Base-by-base conservation (phyloP, 2,329 filamentous ascomycete genomes). In the Arachnopeziza araneosa region DNA sequence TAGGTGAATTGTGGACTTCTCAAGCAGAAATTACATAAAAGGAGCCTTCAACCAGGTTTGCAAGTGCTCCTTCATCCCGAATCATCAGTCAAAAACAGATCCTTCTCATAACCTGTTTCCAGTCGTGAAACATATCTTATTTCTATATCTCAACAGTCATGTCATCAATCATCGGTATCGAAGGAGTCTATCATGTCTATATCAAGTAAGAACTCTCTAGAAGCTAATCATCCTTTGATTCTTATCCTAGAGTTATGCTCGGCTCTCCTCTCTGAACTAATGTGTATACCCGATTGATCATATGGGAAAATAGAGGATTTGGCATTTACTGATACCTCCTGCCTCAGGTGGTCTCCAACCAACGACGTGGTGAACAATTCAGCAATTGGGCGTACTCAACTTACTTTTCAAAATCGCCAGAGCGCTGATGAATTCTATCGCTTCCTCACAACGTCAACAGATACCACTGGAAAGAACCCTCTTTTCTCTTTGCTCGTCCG, bases 361-460 rank as follows among this genome's bases (percentile, higher is more conserved):
- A n/a, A 2, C 5, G 55, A 56, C 36, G 55, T 52, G 8, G 55
- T 51, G 24, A 51, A n/a, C 48, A 51, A 56, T 26, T 51, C 48
- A 8, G 48, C 49, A 19, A 51, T 56, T 9, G 55, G 55, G 2
- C 55, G 55, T 19, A 51, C 48, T 14, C 55, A 56, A 21, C 49
- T 56, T 24, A 52, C 49, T 22, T 58, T 58, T 32, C 51, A 52
- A 26, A 54, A 54, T 26, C 57, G 57, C 24, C 57, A 58, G 36
- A 50, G n/a, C 24, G 57, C 57, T 36, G 57, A 58, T 44, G 52
- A 58, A 24, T 58, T 51, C 36, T 58, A 30, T 44, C 57, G 57
- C 52, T 58, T 58, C 51, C 22, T 56, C 1, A 50, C 48, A 48
- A 51, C 55, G 1, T 21, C 52, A 9, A 54, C 51, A 4, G 57